phyloP scores from a whole-genome alignment of 257 asterid species.

The Salvia splendens region DNA sequence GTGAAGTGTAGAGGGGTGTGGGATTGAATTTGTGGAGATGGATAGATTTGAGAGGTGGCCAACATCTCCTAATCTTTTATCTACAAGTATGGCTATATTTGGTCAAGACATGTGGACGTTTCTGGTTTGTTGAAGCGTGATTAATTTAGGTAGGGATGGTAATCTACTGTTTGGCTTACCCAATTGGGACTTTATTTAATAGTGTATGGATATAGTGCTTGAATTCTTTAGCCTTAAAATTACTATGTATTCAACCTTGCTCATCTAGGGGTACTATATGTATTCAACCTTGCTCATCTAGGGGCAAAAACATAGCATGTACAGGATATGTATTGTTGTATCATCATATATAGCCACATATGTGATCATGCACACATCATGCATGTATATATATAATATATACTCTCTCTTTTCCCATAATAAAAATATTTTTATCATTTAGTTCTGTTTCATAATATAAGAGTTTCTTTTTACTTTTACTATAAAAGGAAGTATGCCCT shows the following conservation, averaged over 20 bases:
- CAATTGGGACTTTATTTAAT: constrained; percentile 11
- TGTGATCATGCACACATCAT: too few relatives aligned
- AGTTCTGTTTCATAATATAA: too few relatives aligned
- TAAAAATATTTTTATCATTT: too few relatives aligned
- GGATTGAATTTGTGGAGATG: constrained; percentile 32
- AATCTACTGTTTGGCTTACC: constrained; percentile 36
- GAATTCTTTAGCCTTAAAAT: neutral
- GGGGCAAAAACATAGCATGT: too few relatives aligned
- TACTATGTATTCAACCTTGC: neutral
- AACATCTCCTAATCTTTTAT: constrained; percentile 59
- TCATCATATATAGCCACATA: too few relatives aligned
- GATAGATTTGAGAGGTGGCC: constrained; percentile 49
- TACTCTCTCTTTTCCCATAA: too few relatives aligned
- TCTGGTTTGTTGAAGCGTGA: constrained; percentile 22
- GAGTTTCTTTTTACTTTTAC: too few relatives aligned
- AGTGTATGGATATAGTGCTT: neutral
- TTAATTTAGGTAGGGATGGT: constrained; percentile 47
- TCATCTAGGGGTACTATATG: too few relatives aligned
- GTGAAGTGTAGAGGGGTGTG: neutral
- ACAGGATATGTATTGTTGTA: too few relatives aligned
- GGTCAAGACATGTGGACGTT: constrained; percentile 25
- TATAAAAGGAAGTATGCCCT: too few relatives aligned
- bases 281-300: neutral
- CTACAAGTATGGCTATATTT: constrained; percentile 46
- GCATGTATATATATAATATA: too few relatives aligned